These are phyloP conservation scores for Extremus antarcticus DNA, from an alignment of 495 filamentous ascomycete species.

Conservation along the genomic window DNA sequence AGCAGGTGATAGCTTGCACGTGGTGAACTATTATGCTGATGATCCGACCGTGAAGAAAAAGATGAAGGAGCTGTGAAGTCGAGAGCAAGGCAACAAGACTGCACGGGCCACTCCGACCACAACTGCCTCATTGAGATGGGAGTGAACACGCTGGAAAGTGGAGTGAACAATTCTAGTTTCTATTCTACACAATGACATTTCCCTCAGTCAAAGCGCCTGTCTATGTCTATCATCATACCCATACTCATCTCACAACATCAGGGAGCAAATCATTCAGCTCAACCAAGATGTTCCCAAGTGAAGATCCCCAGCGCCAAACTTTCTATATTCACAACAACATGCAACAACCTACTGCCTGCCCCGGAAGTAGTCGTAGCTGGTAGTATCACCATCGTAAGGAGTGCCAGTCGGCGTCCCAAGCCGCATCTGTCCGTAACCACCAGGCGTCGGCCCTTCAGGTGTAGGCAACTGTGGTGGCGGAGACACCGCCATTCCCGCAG, in stretches of 20 bases:
- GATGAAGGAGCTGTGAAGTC: no score
- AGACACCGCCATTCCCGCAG: conserved; percentile 27
- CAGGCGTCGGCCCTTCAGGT: conserved; percentile 3
- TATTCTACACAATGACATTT: not conserved
- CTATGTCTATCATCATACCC: no score
- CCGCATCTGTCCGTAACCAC: conserved; percentile 2
- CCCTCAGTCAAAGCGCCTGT: no score
- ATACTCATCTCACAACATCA: not conserved
- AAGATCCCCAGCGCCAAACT: not conserved
- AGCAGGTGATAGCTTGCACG: no score
- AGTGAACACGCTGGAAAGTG: not conserved
- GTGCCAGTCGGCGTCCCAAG: not conserved
- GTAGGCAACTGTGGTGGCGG: conserved; percentile 8
- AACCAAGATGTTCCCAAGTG: not conserved
- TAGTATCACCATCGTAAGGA: not conserved
- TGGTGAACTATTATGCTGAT: no score
- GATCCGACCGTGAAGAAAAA: no score
- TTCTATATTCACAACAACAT: not conserved
- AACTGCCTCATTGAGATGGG: not conserved
- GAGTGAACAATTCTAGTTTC: not conserved
- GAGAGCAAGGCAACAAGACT: no score
- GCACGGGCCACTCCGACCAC: no score
- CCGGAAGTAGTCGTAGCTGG: conserved; percentile 1
- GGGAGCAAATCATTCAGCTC: not conserved
- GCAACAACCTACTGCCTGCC: no score